phyloP scores from a whole-genome alignment of 257 asterid species.

The Penstemon barbatus region DNA sequence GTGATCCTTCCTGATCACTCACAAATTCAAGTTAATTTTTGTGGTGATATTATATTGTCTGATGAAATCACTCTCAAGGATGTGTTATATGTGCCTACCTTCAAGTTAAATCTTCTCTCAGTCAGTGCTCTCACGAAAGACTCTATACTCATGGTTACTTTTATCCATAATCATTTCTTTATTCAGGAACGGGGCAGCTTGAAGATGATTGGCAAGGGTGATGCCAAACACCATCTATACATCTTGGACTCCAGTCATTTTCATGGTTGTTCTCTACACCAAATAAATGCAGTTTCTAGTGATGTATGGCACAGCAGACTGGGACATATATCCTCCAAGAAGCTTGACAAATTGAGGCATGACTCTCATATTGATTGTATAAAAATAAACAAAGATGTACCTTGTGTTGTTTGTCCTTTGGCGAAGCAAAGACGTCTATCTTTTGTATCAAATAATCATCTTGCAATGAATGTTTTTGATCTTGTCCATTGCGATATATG shows the following conservation, averaged over 20 bases:
- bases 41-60: not conserved
- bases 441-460: no score
- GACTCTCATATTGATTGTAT: not conserved
- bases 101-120: not conserved
- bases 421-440: not conserved
- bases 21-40: not conserved
- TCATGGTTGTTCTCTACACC: not conserved
- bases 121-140: not conserved
- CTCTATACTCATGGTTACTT: not conserved
- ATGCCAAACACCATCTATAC: not conserved
- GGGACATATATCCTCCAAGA: not conserved
- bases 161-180: not conserved
- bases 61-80: not conserved
- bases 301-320: not conserved
- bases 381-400: not conserved
- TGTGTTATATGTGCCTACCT: not conserved
- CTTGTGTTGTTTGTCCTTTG: not conserved
- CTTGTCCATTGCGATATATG: no score
- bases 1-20: not conserved
- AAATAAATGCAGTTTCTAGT: not conserved
- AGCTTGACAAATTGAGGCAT: not conserved
- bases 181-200: not conserved
- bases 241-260: not conserved
- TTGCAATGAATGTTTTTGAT: no score
- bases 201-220: conserved; percentile 11